Base-by-base conservation (phyloP, 805 yeast genomes). In the Schwanniomyces pseudopolymorphus region DNA sequence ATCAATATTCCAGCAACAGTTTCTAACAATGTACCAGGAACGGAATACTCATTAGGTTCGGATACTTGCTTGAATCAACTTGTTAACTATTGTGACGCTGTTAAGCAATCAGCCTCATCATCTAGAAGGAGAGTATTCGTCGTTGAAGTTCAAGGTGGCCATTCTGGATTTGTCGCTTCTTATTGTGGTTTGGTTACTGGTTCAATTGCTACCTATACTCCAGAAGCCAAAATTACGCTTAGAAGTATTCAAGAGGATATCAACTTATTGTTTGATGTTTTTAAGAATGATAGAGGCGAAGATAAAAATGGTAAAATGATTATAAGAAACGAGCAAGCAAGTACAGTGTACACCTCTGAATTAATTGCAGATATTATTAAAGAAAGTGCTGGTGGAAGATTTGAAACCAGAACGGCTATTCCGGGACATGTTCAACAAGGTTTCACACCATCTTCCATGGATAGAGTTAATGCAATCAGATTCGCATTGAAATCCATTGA, bases 351-450 rank as follows among this genome's bases (percentile, higher is more conserved):
- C 53, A 67, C 83, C 10, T 80, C 91, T 1, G 80, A 84, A 44
- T 75, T 83, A 22, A 75, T 87, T 58, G 85, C 92, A n/a, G 81
- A 83, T 33, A 84, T 87, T 46, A 77, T 85, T 50, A 76, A 78
- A 48, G 85, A 81, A 53, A 83, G 82, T 50, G 79, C 84, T 24
- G 69, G 77, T 17, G 84, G 85, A 27, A 75, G 80, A 56, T 87
- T 85, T 54, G 92, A 87, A 56, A 82, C 89, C 19, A 83, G 84
- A 63, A 81, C 91, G 5, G 94, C 94, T 10, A 75, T 84, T 45
- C 95, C 95, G 20, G 94, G 95, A 19, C 95, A 87, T 61, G 91
- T 87, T 26, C 94, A 87, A 69, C 95, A 87, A 63, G 95, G 95
- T 60, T 84, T 83, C 43, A 69, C 81, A 25, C 94, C 95, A 46